Percentiles rank a stretch among this genome's conserved stretches.
Evolutionary conservation across 78 protist genomes (phyloP).

Genomic region (Dictyostelium purpureum): DNA sequence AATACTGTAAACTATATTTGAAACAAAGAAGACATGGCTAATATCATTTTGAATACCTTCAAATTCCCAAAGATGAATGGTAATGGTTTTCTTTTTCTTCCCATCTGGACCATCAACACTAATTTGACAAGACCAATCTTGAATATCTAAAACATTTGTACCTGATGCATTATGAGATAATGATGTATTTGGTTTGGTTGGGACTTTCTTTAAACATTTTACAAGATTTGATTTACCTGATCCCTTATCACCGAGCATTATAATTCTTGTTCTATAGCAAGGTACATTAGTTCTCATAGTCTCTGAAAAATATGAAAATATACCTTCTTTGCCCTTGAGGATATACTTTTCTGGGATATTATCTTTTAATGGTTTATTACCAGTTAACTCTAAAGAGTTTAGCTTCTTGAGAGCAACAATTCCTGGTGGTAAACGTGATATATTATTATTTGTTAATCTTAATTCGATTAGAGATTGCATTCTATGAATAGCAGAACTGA

Average conservation of each 20-base stretch:
- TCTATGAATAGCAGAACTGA: slow-evolving; percentile 69
- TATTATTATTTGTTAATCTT: slow-evolving; percentile 57
- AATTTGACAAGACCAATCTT: slow-evolving; percentile 48
- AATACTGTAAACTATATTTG: slow-evolving; percentile 36
- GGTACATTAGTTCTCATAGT: slow-evolving; percentile 63
- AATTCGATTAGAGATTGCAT: slow-evolving; percentile 60
- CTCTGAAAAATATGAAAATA: slow-evolving; percentile 56
- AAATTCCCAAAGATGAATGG: slow-evolving; percentile 70
- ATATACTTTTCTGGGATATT: slow-evolving; percentile 57
- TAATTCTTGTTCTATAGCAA: slow-evolving; percentile 51
- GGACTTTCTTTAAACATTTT: slow-evolving; percentile 46
- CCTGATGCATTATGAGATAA: neutral
- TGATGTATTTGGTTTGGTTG: slow-evolving; percentile 9
- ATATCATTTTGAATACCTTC: slow-evolving; percentile 62
- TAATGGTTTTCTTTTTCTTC: slow-evolving; percentile 23
- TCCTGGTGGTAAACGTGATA: slow-evolving; percentile 62
- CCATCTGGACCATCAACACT: slow-evolving; percentile 43
- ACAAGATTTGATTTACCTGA: slow-evolving; percentile 60
- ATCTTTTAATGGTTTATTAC: slow-evolving; percentile 53
- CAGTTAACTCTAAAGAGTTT: slow-evolving; percentile 30
- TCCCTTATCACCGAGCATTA: slow-evolving; percentile 41
- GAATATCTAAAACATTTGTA: slow-evolving; percentile 62
- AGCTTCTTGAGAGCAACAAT: slow-evolving; percentile 62
- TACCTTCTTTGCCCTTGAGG: slow-evolving; percentile 53
- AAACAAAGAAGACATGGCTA: slow-evolving; percentile 51